Evolutionary conservation across 2,329 filamentous ascomycete species (phyloP).

Genomic region (Uncinocarpus reesii): DNA sequence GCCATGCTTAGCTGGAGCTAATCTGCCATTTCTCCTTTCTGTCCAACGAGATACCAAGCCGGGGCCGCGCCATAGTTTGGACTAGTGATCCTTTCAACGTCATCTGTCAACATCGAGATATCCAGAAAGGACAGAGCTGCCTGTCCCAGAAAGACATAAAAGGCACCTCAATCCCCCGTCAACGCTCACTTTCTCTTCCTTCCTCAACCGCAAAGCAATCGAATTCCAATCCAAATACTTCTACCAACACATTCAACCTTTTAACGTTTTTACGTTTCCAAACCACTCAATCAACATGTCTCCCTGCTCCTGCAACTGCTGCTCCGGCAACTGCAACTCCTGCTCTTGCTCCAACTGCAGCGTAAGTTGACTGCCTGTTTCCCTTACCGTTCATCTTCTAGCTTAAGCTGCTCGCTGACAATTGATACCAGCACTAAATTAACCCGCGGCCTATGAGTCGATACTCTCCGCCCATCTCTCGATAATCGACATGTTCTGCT

Average conservation of each 20-base stretch:
- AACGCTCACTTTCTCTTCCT: slow-evolving; percentile 7
- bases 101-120: not conserved
- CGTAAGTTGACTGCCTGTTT: slow-evolving; percentile 23
- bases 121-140: not conserved
- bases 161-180: slow-evolving; percentile 8
- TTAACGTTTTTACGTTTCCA: slow-evolving; percentile 12
- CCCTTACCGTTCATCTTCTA: not conserved
- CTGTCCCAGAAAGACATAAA: slow-evolving; percentile 9
- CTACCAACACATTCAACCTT: slow-evolving; percentile 16
- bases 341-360: slow-evolving; percentile 33
- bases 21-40: not conserved
- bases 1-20: slow-evolving; percentile 6
- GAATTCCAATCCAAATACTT: slow-evolving; percentile 7
- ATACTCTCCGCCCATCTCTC: slow-evolving; percentile 4
- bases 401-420: not conserved
- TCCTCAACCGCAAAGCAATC: slow-evolving; percentile 9
- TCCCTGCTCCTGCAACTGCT: slow-evolving; percentile 36
- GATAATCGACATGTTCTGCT: slow-evolving; percentile 3
- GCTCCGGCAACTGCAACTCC: slow-evolving; percentile 31
- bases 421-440: slow-evolving; percentile 15
- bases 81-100: not conserved
- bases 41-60: not conserved
- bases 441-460: slow-evolving; percentile 4
- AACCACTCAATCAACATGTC: slow-evolving; percentile 27
- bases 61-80: not conserved